Evolutionary conservation across 495 filamentous ascomycete species (phyloP), one percentile per base, ranked within the genome.

Genomic region (Parathielavia hyrcaniae): DNA sequence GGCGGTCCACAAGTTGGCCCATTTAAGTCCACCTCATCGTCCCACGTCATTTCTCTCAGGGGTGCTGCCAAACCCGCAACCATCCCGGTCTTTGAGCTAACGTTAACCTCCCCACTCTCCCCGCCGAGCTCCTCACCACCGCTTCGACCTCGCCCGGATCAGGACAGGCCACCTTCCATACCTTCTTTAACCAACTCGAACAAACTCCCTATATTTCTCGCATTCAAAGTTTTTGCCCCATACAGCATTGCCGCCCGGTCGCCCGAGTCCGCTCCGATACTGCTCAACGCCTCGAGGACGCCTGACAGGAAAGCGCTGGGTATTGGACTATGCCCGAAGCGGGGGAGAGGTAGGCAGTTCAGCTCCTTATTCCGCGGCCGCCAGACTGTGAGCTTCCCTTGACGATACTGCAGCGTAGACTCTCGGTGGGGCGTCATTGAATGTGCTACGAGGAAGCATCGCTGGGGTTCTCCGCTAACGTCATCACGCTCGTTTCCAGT

Each of bases 291-390:
- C 53, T 11, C 9, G 5, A 54, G 17, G 14, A n/a, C 20, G 39
- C 44, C 23, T n/a, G 17, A 43, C 48, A 13, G 10, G 46, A 45
- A 4, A 23, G 23, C 32, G 56, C 16, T 14, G 30, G 44, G 17
- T 7, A 36, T 53, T 32, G 54, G 30, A 61, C 38, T 61, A 78
- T 78, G 75, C 75, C 74, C 32, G 74, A 77, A 14, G 59, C 65
- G 48, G 74, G 74, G 62, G 74, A 76, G 17, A 73, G 67, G 75
- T 77, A 69, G 62, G 71, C 54, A 46, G 34, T 10, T 22, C 30
- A n/a, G 19, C 17, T 26, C n/a, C 34, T 32, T 38, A 10, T 39
- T 34, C 50, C n/a, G n/a, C 48, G 44, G 17, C 19, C 43, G 13
- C 14, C 19, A 4, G 20, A 10, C 14, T 20, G 19, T 10, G 10